Evolutionary conservation across 495 filamentous ascomycete species (phyloP), one percentile per base, ranked within the genome.

Genomic region (Penicillium antarcticum): DNA sequence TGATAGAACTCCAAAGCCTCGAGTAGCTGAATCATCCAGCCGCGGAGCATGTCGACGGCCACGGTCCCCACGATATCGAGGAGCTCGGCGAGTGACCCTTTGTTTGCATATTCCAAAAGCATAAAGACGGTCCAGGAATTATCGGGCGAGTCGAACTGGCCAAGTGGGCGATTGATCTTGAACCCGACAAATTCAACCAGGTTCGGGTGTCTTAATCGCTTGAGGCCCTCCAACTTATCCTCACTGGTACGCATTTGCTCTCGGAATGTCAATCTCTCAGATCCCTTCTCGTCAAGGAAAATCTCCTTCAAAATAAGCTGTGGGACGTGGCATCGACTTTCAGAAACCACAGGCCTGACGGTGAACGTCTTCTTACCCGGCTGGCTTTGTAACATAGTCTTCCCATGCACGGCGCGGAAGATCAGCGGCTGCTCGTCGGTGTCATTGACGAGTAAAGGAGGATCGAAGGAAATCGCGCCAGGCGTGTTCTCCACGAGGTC

Each of bases 11-110:
- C 89, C 24, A 97, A 76, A 0, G 84, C 94, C 66, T 96, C 89
- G 21, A 98, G 83, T n/a, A 98, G 75, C 56, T 92, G 87, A 40
- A 89, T 85, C 37, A 88, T 90, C 88, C 90, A 97, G 43, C 87
- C 80, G 40, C 90, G 84, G 33, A 87, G 82, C 56, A 84, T 88
- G 52, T 80, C 81, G 32, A 86, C 77, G 24, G 84, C 80, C 36
- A 96, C 69, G n/a, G 78, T 79, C 26, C 85, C 87, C 24, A 88
- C 81, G 42, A 91, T 78, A 33, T 89, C 87, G 42, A 98, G 75
- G 13, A 94, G 73, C 43, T 96, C 91, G 3, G 84, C 79, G 2
- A 98, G 71, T 1, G 94, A 87, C 0, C 91, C 91, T 65, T 88
- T 91, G 29, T 88, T 85, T 1, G 87, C 85, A 55, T 87, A 80